Evolutionary conservation across 139 green algal genomes (phyloP), one percentile per base, ranked within the genome.

Genomic region (Marvania coccoides): DNA sequence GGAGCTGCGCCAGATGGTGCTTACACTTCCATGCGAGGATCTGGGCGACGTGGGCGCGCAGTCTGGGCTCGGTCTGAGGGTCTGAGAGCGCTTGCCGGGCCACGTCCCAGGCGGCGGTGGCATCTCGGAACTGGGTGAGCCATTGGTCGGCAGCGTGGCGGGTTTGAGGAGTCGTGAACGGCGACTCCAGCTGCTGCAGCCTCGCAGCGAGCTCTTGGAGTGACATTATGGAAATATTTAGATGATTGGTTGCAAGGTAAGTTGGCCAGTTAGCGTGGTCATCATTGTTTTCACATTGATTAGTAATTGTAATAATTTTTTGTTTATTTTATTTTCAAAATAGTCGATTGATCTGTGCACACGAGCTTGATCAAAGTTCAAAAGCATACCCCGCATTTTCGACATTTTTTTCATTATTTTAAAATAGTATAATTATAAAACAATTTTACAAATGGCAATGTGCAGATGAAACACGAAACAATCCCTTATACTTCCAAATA

Each of bases 1-100:
- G 67, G 42, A 74, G 59, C 51, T 74, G 67, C 8, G 6, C 29
- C 38, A 69, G 68, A 42, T 74, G 68, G 19, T 15, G 33, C 54
- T 63, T 74, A 28, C 13, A 24, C 54, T 74, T 74, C 53, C 54
- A 74, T 14, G 58, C 47, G 39, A 74, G 53, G 28, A 69, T 36
- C 12, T 58, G 28, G 8, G 47, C 47, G 6, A 57, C 68, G 24
- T 69, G 68, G 33, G 66, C 33, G 12, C 46, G 48, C 26, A 53
- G 55, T 46, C 45, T 53, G 19, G 58, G 58, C 13, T 35, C 10
- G 19, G 39, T 39, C 15, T n/a, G 34, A 35, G 13, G 26, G 35
- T 35, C 33, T 5, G 19, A 8, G 34, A 72, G 54, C 26, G 53
- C 67, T 4, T 10, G 38, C 48, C 40, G 42, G 6, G 55, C 57